phyloP scores from a whole-genome alignment of 2,329 filamentous ascomycete genomes.

The Exophiala aquamarina region DNA sequence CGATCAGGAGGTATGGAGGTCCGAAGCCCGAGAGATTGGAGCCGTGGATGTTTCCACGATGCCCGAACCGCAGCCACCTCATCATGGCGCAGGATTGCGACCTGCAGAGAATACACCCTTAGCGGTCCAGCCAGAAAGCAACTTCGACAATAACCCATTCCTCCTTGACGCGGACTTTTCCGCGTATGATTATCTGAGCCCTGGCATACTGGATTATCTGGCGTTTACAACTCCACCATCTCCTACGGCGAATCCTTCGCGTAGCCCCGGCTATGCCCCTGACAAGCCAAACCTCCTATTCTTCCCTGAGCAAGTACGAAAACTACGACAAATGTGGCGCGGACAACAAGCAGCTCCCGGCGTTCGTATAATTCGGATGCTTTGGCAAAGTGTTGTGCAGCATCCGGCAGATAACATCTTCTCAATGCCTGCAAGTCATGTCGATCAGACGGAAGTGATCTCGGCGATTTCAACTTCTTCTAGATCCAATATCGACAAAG shows the following conservation, averaged over 20 bases:
- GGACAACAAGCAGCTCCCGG: conserved; percentile 4
- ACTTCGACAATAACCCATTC: too few relatives aligned
- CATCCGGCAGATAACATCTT: conserved; percentile 10
- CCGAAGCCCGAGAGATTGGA: too few relatives aligned
- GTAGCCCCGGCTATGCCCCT: neutral
- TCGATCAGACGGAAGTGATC: neutral
- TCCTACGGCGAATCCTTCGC: neutral
- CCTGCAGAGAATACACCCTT: too few relatives aligned
- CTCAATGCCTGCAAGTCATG: neutral
- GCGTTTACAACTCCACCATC: neutral
- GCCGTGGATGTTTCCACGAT: too few relatives aligned
- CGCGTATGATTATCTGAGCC: neutral
- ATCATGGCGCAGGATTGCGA: too few relatives aligned
- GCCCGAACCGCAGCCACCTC: too few relatives aligned
- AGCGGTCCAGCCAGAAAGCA: too few relatives aligned
- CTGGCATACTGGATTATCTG: neutral
- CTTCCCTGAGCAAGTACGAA: neutral
- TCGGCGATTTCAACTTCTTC: neutral
- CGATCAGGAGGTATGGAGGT: too few relatives aligned
- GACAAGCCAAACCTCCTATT: neutral
- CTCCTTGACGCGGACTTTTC: neutral
- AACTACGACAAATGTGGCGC: conserved; percentile 9
- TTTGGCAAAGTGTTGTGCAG: conserved; percentile 7
- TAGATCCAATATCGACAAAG: conserved; percentile 14
- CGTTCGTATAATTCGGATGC: conserved; percentile 7